These are phyloP conservation scores for Thalassiosira profunda DNA, from an alignment of 108 stramenopile genomes.

Conservation along the genomic window DNA sequence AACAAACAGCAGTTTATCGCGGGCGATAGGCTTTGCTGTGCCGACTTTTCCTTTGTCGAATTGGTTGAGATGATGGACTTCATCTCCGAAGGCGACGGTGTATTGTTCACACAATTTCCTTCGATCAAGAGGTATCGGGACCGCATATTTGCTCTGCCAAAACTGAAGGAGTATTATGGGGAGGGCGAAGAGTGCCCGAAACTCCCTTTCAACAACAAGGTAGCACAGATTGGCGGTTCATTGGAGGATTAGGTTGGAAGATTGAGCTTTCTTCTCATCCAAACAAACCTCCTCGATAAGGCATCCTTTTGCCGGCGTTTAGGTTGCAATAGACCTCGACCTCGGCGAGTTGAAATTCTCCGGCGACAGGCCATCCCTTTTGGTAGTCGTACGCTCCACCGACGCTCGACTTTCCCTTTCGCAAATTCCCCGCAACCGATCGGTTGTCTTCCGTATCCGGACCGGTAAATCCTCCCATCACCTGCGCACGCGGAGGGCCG, in stretches of 20 bases:
- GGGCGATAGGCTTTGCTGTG: constrained; percentile 9
- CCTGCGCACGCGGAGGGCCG: constrained; percentile 71
- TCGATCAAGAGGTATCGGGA: constrained; percentile 2
- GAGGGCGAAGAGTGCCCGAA: not conserved
- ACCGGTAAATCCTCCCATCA: constrained; percentile 88
- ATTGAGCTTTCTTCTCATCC: no score
- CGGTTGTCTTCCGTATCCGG: constrained; percentile 74
- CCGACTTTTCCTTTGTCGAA: constrained; percentile 16
- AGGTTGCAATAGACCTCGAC: constrained; percentile 82
- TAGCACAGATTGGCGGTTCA: constrained; percentile 8
- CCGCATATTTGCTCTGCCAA: constrained; percentile 1
- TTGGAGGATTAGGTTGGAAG: no score
- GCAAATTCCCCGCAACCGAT: constrained; percentile 62
- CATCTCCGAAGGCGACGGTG: constrained; percentile 17
- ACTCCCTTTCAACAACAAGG: constrained; percentile 17
- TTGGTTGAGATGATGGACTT: constrained; percentile 19
- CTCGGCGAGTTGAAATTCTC: constrained; percentile 58
- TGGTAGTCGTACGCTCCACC: constrained; percentile 61
- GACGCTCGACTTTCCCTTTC: constrained; percentile 53
- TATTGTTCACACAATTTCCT: not conserved
- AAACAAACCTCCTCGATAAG: constrained; percentile 32
- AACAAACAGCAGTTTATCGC: not conserved
- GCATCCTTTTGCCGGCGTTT: constrained; percentile 34
- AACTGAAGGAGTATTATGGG: constrained; percentile 3
- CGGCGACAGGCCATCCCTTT: constrained; percentile 71